These are phyloP conservation scores for Ascocoryne sarcoides DNA, from an alignment of 2,329 filamentous ascomycete genomes.

Conservation along the genomic window DNA sequence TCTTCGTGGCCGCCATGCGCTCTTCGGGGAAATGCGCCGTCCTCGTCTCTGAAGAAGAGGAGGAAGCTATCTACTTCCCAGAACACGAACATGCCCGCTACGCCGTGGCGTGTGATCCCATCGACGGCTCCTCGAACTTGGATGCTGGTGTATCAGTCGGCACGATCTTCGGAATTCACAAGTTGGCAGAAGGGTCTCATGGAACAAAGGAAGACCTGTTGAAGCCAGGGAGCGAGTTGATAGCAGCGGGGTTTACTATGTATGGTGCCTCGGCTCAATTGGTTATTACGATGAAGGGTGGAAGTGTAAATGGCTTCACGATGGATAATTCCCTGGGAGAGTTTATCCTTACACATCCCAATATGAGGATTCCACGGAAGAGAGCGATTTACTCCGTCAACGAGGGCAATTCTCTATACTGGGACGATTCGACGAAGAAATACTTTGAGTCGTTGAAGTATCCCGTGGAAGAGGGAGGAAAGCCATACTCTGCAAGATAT, in stretches of 20 bases:
- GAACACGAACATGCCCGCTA: constrained; percentile 72
- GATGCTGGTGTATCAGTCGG: constrained; percentile 97
- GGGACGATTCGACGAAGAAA: constrained; percentile 76
- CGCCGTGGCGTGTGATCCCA: constrained; percentile 93
- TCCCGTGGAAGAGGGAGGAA: constrained; percentile 58
- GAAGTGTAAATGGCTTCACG: constrained; percentile 93
- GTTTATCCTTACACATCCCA: constrained; percentile 94
- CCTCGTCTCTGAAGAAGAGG: constrained; percentile 96
- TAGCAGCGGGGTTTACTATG: constrained; percentile 99
- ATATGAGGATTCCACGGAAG: constrained; percentile 78
- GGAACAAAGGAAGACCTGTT: constrained; percentile 80
- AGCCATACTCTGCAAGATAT: constrained; percentile 91
- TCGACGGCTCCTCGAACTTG: constrained; percentile 94
- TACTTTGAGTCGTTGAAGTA: constrained; percentile 89
- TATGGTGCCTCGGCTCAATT: constrained; percentile 95
- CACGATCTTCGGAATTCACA: constrained; percentile 93
- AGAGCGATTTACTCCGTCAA: constrained; percentile 95
- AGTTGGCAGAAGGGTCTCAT: constrained; percentile 66
- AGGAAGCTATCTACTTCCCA: constrained; percentile 80
- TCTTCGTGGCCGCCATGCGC: constrained; percentile 93
- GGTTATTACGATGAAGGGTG: constrained; percentile 92
- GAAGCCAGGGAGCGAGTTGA: constrained; percentile 79
- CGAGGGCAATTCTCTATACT: constrained; percentile 96
- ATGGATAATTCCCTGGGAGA: constrained; percentile 94
- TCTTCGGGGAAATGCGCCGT: constrained; percentile 85